Evolutionary conservation across 331 rosid genomes (phyloP).

Genomic region (Quercus phellos): DNA sequence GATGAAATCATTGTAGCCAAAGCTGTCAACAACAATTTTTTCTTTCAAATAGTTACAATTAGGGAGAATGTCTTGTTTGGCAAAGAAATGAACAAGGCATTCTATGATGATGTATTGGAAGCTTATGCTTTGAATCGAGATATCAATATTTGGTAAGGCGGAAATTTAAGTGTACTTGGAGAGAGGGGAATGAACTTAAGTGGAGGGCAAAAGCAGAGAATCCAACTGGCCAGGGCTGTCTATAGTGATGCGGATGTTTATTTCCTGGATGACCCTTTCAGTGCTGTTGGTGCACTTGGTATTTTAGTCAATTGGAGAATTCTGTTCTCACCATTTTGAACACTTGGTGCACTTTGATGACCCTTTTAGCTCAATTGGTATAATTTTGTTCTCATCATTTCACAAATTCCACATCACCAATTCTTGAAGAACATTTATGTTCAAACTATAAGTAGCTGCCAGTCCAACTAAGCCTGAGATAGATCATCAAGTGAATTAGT

Average conservation of each 20-base stretch:
- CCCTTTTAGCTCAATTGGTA: conserved; percentile 51
- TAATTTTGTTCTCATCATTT: conserved; percentile 90
- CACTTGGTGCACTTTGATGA: no score
- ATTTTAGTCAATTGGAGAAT: conserved; percentile 52
- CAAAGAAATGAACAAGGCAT: conserved; percentile 46
- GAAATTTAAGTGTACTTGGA: conserved; percentile 63
- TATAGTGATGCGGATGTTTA: conserved; percentile 75
- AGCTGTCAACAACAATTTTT: neutral
- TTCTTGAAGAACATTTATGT: conserved; percentile 84
- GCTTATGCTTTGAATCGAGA: conserved; percentile 74
- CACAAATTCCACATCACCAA: conserved; percentile 98
- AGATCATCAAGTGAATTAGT: conserved; percentile 3
- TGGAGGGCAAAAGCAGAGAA: conserved; percentile 65
- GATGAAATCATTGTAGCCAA: neutral
- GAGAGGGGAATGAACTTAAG: conserved; percentile 49
- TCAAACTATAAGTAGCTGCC: conserved; percentile 86
- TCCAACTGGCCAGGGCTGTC: conserved; percentile 86
- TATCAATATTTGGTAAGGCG: conserved; percentile 60
- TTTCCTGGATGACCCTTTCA: conserved; percentile 87
- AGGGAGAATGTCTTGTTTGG: conserved; percentile 87
- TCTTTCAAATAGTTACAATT: conserved; percentile 62
- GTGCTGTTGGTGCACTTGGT: conserved; percentile 77
- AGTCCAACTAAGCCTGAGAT: conserved; percentile 85
- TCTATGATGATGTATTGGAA: conserved; percentile 60
- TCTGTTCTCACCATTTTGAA: conserved; percentile 35